Base-by-base conservation (phyloP, 345 rosid genomes). In the Eucalyptus sideroxylon region DNA sequence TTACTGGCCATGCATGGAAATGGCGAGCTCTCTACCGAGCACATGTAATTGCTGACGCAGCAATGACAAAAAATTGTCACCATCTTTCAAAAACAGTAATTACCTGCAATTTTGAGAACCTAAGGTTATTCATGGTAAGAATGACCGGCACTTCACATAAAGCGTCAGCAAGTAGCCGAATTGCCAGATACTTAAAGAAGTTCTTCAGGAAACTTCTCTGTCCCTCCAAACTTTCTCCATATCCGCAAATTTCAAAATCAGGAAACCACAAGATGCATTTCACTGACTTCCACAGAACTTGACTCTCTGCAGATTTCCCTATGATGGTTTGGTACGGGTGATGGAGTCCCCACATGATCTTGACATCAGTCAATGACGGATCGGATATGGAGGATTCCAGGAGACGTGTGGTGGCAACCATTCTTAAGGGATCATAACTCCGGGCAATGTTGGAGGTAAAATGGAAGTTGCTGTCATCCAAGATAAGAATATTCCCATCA, bases 61-160 rank as follows among this genome's bases (percentile, higher is more conserved):
- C 67, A 62, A 30, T 45, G 42, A 59, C 34, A 31, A 42, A 27
- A 47, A 47, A 87, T 42, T 19, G 42, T 30, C 23, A 31, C 72
- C 72, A 13, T 65, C 72, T 65, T 65, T 65, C 72, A 15, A 8
- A 14, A 30, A 7, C 72, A 34, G 44, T 4, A 67, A 27, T 92
- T 94, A 97, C 99, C 99, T 96, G 95, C 81, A 97, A 91, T 44
- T 92, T 94, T 62, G 99, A 91, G 92, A 96, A 97, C 89, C 89
- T 94, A 91, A 96, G 91, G 90, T 95, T 97, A 95, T 96, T 95
- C 96, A 96, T 93, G 92, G 93, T 94, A 50, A 97, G 90, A 88
- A 97, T 90, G 80, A 97, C 92, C 90, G 82, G 95, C 67, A 93
- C 91, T 62, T 92, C 94, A 87, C 89, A 90, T 85, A 96, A 92